phyloP scores from a whole-genome alignment of 805 yeast genomes.

The Isabelozyma heimii region DNA sequence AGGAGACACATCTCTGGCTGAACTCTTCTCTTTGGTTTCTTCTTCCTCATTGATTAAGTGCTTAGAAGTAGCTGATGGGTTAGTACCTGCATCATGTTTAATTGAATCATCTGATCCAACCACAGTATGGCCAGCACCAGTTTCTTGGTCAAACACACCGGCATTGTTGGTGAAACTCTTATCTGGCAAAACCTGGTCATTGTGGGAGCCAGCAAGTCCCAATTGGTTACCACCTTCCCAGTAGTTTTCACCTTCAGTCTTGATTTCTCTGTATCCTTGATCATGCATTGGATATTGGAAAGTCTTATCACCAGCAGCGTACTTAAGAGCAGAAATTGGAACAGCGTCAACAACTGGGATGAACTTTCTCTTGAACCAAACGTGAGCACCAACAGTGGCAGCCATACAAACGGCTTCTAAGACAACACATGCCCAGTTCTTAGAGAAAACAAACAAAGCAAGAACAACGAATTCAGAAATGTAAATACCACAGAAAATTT shows the following conservation, averaged over 20 bases:
- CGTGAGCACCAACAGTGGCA: slow-evolving; percentile 58
- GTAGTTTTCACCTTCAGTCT: slow-evolving; percentile 47
- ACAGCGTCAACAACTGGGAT: slow-evolving; percentile 65
- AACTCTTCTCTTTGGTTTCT: slow-evolving; percentile 19
- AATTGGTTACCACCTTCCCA: slow-evolving; percentile 45
- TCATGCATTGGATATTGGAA: slow-evolving; percentile 60
- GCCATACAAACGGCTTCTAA: slow-evolving; percentile 60
- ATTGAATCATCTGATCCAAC: not conserved
- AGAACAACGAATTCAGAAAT: slow-evolving; percentile 66
- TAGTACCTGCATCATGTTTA: not conserved
- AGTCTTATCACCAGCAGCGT: slow-evolving; percentile 42
- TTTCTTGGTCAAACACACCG: slow-evolving; percentile 3
- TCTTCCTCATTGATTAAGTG: slow-evolving; percentile 13
- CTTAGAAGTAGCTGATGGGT: slow-evolving; percentile 1
- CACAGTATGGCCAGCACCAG: slow-evolving; percentile 4
- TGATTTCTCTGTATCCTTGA: slow-evolving; percentile 61
- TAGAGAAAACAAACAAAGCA: slow-evolving; percentile 72
- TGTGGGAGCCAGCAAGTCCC: slow-evolving; percentile 21
- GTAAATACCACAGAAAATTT: slow-evolving; percentile 68
- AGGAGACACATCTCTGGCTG: slow-evolving; percentile 11
- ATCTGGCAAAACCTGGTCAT: slow-evolving; percentile 16
- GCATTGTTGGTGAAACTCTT: not conserved
- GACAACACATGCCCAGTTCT: slow-evolving; percentile 76
- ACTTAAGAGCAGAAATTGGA: slow-evolving; percentile 62
- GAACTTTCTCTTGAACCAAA: slow-evolving; percentile 57